Evolutionary conservation across 2,329 filamentous ascomycete genomes (phyloP), one percentile per base, ranked within the genome.

Genomic region (Alternaria longipes): DNA sequence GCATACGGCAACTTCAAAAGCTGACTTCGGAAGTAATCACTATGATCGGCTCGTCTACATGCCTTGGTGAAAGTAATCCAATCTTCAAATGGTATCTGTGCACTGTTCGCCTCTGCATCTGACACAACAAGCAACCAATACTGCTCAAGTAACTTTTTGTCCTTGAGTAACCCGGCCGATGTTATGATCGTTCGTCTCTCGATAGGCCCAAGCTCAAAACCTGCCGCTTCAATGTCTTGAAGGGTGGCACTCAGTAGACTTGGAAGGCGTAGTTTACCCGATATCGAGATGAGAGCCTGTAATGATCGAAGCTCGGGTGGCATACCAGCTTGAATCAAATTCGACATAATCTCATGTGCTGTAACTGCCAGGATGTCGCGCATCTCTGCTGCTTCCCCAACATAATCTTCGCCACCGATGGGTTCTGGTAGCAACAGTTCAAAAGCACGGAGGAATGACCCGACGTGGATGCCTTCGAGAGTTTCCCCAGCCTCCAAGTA

Each of bases 401-500:
- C 49, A 49, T 65, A 74, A 28, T 70, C 64, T 18, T 67, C 54
- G 1, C 66, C 70, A 8, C 60, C 53, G 7, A 36, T 34, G 36
- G 60, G 64, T 8, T 66, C 60, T 2, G 74, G 72, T 12, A 77
- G 50, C 62, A 77, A 30, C 59, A 62, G 41, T 70, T 75, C 58
- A 75, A 77, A 74, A 14, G 66, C 64, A 56, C 55, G 77, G 26
- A 83, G 67, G 22, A 84, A 68, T 24, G 73, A 63, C 34, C 74
- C 78, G 11, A 83, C 67, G 54, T 81, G 76, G 7, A 78, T 77
- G 12, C 62, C 67, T 5, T 72, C 57, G 5, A 83, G 42, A 6
- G 59, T 62, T 18, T 78, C 80, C 5, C 81, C 78, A 26, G 76
- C 74, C 51, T 82, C 78, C 26, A 80, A 54, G 54, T 80, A 79